Percentiles rank a stretch among this genome's conserved stretches.
phyloP scores from a whole-genome alignment of 768 basidiomycete genomes.

The Phylloporus sp. region DNA sequence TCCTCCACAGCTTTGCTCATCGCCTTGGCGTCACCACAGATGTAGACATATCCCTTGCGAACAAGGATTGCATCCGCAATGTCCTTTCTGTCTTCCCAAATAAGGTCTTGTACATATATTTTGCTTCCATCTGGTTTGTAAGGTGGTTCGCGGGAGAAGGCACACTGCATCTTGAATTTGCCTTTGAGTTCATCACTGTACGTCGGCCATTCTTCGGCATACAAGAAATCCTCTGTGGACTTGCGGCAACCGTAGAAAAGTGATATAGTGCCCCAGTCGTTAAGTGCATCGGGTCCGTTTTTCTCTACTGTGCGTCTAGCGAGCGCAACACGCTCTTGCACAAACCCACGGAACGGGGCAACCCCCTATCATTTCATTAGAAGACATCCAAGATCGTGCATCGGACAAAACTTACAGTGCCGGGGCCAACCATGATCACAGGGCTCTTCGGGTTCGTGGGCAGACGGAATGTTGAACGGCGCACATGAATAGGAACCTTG shows the following conservation, averaged over 20 bases:
- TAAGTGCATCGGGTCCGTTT: constrained; percentile 89
- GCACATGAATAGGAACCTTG: constrained; percentile 90
- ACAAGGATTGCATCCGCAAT: constrained; percentile 87
- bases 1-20: constrained; percentile 98
- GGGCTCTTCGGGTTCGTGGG: constrained; percentile 98
- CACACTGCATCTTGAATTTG: constrained; percentile 84
- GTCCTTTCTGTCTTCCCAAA: constrained; percentile 82
- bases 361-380: constrained; percentile 65
- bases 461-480: constrained; percentile 93
- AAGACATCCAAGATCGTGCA: neutral
- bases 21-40: constrained; percentile 93
- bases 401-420: constrained; percentile 65
- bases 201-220: constrained; percentile 91
- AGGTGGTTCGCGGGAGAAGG: constrained; percentile 87
- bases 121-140: constrained; percentile 89
- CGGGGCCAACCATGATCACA: constrained; percentile 98
- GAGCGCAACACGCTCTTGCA: constrained; percentile 95
- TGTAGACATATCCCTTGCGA: constrained; percentile 96
- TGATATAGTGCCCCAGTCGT: constrained; percentile 92
- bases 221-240: constrained; percentile 86
- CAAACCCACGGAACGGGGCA: constrained; percentile 98
- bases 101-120: constrained; percentile 97
- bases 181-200: constrained; percentile 84
- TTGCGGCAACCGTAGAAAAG: constrained; percentile 97
- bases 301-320: constrained; percentile 93